Evolutionary conservation across 2,329 filamentous ascomycete genomes (phyloP).

Genomic region (Fusarium transvaalense): DNA sequence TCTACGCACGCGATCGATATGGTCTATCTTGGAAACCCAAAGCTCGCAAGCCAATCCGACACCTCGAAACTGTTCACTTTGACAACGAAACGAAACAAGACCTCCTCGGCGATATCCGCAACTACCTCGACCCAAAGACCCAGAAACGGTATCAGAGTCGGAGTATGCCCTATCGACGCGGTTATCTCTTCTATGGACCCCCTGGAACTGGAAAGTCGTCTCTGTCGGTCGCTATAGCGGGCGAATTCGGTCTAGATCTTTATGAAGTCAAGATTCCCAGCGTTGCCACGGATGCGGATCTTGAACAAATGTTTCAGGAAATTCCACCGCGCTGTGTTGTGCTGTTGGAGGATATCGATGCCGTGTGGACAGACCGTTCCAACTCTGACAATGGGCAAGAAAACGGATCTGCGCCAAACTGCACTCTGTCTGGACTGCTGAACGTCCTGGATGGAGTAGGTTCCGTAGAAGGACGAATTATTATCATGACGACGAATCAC

Average conservation of each 20-base stretch:
- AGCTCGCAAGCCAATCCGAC: constrained; percentile 62
- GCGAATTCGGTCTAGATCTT: constrained; percentile 63
- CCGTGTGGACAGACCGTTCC: constrained; percentile 51
- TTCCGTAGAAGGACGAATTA: constrained; percentile 75
- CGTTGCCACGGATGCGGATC: constrained; percentile 62
- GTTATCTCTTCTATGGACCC: constrained; percentile 74
- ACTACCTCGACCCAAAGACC: constrained; percentile 63
- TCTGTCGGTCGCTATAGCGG: constrained; percentile 65
- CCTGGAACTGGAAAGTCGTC: constrained; percentile 72
- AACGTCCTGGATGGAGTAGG: constrained; percentile 80
- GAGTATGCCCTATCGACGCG: constrained; percentile 56
- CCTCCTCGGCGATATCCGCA: constrained; percentile 63
- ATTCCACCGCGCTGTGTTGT: constrained; percentile 67
- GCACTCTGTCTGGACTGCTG: constrained; percentile 73
- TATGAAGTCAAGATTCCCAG: constrained; percentile 64
- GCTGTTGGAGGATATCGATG: constrained; percentile 68
- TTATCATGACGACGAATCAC: constrained; percentile 81
- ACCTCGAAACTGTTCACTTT: constrained; percentile 65
- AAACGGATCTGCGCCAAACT: constrained; percentile 41
- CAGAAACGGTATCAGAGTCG: constrained; percentile 72
- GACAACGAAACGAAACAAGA: constrained; percentile 60
- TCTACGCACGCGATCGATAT: constrained; percentile 61
- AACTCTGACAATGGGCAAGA: constrained; percentile 35
- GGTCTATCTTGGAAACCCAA: constrained; percentile 63
- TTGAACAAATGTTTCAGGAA: constrained; percentile 65